Evolutionary conservation across 2,329 filamentous ascomycete species (phyloP).

Genomic region (Ceratocystis huliohia): DNA sequence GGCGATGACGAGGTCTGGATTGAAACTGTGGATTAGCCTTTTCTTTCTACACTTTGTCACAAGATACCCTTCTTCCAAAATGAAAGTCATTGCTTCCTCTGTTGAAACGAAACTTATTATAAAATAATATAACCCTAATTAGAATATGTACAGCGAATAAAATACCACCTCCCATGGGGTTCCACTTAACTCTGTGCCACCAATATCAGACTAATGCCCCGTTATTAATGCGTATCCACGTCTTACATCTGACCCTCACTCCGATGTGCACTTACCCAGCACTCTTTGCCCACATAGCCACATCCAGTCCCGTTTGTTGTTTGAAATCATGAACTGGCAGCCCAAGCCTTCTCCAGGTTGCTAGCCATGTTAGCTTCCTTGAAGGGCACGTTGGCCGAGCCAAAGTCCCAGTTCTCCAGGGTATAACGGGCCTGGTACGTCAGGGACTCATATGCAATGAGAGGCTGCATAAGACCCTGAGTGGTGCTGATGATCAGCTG

Average conservation of each 20-base stretch:
- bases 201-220: background rate
- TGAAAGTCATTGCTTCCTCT: background rate
- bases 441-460: conserved; percentile 35
- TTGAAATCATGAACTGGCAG: conserved; percentile 1
- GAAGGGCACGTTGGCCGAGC: conserved; percentile 33
- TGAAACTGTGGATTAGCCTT: background rate
- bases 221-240: background rate
- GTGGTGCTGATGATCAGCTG: conserved; percentile 29
- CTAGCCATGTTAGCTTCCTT: conserved; percentile 26
- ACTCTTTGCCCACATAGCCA: background rate
- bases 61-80: background rate
- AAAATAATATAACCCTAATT: background rate
- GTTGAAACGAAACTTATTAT: background rate
- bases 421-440: conserved; percentile 28
- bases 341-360: conserved; percentile 20
- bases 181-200: background rate
- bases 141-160: background rate
- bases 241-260: background rate
- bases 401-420: conserved; percentile 32
- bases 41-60: background rate
- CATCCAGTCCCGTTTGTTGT: conserved; percentile 25
- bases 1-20: background rate
- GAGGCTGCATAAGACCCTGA: conserved; percentile 29
- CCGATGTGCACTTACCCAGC: background rate
- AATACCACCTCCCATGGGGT: background rate